Conservation (phyloP, 1,284 basidiomycete species). For the Ustanciosporium gigantosporum region DNA sequence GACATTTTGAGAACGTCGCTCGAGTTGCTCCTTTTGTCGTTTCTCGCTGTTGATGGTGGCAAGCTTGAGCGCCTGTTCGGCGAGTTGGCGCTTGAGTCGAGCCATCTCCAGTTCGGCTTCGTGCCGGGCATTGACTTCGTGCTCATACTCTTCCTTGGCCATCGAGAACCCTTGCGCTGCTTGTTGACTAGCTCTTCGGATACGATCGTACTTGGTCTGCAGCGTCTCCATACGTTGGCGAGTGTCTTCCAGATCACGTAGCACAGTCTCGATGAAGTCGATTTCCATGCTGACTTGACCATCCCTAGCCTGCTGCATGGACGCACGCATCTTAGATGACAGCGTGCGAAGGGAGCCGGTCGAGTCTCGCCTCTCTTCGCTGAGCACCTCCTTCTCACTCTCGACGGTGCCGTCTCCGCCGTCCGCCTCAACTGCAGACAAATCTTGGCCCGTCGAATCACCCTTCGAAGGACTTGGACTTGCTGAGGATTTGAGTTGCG, state of each 20-base stretch:
- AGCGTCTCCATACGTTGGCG: constrained; percentile 71
- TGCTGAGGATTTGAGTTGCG: background rate
- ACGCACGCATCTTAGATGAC: constrained; percentile 66
- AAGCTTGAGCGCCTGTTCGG: constrained; percentile 84
- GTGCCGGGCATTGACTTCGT: constrained; percentile 79
- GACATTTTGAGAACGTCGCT: constrained; percentile 78
- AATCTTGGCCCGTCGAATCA: background rate
- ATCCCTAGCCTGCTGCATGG: constrained; percentile 69
- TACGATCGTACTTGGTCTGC: constrained; percentile 78
- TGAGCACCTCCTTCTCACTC: constrained; percentile 17
- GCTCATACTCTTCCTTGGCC: constrained; percentile 90
- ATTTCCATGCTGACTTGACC: constrained; percentile 73
- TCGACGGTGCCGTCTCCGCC: constrained; percentile 3
- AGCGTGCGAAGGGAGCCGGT: constrained; percentile 43
- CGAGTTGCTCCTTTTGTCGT: constrained; percentile 72
- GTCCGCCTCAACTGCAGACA: background rate
- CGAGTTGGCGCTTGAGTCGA: constrained; percentile 78
- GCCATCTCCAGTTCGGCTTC: constrained; percentile 91
- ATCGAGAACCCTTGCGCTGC: constrained; percentile 88
- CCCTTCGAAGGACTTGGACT: background rate
- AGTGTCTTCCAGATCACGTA: constrained; percentile 72
- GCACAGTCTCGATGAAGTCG: constrained; percentile 73
- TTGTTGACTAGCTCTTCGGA: constrained; percentile 79
- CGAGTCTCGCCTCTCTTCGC: constrained; percentile 9
- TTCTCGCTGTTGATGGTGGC: constrained; percentile 77